Conservation (phyloP, 257 asterid species). For the Fraxinus quadrangulata region DNA sequence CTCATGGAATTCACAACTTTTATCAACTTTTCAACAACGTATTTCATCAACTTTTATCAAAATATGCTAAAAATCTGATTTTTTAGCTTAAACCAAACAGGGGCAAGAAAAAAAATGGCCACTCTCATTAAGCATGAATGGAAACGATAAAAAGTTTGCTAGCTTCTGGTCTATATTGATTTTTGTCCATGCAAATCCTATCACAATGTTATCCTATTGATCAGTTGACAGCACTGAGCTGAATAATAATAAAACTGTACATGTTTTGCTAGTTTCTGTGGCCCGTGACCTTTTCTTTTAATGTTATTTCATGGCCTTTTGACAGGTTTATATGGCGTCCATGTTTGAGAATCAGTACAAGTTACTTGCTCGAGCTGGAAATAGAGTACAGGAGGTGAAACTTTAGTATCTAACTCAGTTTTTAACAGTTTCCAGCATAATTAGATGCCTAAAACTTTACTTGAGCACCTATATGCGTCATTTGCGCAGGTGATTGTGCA, state of each 20-base stretch:
- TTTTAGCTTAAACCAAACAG: too few species aligned
- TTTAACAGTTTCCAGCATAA: not conserved
- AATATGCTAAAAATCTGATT: too few species aligned
- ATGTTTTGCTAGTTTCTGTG: not conserved
- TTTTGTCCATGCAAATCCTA: not conserved
- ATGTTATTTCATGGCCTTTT: constrained; percentile 5
- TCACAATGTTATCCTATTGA: not conserved
- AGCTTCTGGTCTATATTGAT: not conserved
- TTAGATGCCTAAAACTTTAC: not conserved
- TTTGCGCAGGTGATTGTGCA: constrained; percentile 67
- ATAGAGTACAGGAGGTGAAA: constrained; percentile 80
- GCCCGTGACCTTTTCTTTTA: not conserved
- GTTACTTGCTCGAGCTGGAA: constrained; percentile 93
- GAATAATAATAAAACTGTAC: not conserved
- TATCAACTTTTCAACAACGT: too few species aligned
- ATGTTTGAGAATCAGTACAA: constrained; percentile 85
- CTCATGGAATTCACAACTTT: too few species aligned
- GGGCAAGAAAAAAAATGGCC: not conserved
- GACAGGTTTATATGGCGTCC: constrained; percentile 87
- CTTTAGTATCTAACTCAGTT: constrained; percentile 11
- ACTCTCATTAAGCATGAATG: not conserved
- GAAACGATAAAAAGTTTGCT: not conserved
- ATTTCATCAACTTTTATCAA: too few species aligned
- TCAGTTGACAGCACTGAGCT: not conserved
- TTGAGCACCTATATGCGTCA: not conserved